Evolutionary conservation across 768 basidiomycete species (phyloP), one percentile per base, ranked within the genome.

Genomic region (Tylopilus rubrobrunneus): DNA sequence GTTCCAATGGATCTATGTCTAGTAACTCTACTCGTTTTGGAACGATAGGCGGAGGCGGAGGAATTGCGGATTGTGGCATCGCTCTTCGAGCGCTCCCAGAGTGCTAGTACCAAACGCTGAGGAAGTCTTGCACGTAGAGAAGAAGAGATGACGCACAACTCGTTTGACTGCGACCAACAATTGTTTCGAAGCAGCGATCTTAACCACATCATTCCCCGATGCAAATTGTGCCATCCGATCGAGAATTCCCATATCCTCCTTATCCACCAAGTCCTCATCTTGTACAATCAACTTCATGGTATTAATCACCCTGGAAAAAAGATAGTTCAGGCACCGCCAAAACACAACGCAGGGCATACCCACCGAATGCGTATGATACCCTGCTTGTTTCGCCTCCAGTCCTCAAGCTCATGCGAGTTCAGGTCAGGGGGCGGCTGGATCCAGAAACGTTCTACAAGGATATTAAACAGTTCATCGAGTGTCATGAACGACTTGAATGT

Each of bases 401-500:
- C 77, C 17, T 69, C 69, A 14, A 76, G 64, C 56, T 87, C 77
- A 5, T 71, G 62, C 0, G 67, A 54, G 7, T 66, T 71, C 33
- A 86, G 53, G 3, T 69, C 72, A 7, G 71, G 68, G 15, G 85
- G 86, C 3, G 80, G 73, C n/a, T 71, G 66, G 15, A 84, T 75
- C 64, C 78, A 74, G 70, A 82, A 87, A 21, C 86, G 77, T 29
- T 76, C 69, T 2, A 79, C 69, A 14, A 87, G 74, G 27, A 77
- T 66, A 44, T 79, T 76, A 43, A 86, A 76, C n/a, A 87, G 66
- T 45, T 81, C 74, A 29, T 79, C 73, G 2, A 79, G 69, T 11
- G 77, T 78, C 50, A 78, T 80, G 65, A 87, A 87, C 0, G 83
- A 83, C 59, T 82, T 81, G 73, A 84, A 87, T 4, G 86, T 87